A percentile compares a stretch with the other conserved stretches of the same genome.
Evolutionary conservation across 2,329 filamentous ascomycete genomes (phyloP).

Genomic region (Trichoderma harzianum): DNA sequence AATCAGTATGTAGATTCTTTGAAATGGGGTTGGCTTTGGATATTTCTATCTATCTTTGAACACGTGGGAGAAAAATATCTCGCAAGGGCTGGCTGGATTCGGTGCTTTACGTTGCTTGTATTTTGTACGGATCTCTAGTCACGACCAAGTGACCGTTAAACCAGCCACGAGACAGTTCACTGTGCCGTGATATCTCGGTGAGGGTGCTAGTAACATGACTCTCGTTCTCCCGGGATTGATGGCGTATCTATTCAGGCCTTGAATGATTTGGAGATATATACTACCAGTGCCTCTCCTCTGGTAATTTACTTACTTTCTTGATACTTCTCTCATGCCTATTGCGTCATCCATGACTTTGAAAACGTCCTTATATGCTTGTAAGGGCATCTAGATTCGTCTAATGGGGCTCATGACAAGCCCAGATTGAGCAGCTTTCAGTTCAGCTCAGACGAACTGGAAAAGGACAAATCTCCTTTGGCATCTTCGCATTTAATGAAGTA

Average conservation of each 20-base stretch:
- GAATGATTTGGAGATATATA: too few species aligned
- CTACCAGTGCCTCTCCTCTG: too few species aligned
- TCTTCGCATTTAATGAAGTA: neutral
- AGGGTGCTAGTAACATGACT: too few species aligned
- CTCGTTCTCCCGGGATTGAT: too few species aligned
- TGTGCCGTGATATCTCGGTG: neutral
- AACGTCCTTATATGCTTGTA: neutral
- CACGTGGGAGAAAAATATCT: neutral
- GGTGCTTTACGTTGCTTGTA: neutral
- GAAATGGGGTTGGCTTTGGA: neutral
- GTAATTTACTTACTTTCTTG: too few species aligned
- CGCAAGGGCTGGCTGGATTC: neutral
- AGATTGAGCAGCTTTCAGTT: neutral
- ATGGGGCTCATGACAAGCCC: neutral
- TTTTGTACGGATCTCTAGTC: neutral
- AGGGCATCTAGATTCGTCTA: neutral
- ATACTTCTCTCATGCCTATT: neutral
- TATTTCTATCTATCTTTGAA: neutral
- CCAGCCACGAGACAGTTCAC: neutral
- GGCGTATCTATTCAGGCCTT: too few species aligned
- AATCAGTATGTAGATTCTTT: too few species aligned
- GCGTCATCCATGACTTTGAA: neutral
- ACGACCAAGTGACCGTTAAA: neutral
- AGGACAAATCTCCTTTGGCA: neutral
- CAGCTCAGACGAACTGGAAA: neutral